Base-by-base conservation (phyloP, 2,329 filamentous ascomycete genomes). In the Aspergillus chevalieri region DNA sequence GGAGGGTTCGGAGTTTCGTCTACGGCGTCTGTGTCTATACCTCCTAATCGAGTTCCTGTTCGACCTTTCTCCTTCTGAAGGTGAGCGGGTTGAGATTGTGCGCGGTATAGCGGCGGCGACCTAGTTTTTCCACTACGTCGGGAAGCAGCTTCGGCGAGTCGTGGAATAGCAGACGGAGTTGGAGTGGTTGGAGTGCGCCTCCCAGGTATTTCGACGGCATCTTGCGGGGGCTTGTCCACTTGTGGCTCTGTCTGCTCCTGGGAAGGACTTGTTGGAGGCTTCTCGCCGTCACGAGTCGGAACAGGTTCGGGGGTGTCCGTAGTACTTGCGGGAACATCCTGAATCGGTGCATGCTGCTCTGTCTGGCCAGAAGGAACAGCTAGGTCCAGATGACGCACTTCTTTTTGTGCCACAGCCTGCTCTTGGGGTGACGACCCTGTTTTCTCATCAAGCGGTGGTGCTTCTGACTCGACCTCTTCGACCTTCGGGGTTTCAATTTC, bases 341-440 rank as follows among this genome's bases (percentile, higher is more conserved):
- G 26, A 36, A 48, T 50, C 17, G 54, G 47, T 3, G 53, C 50
- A 15, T 49, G 43, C 15, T 55, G 49, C 41, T 65, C 61, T n/a
- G 61, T 54, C 26, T 66, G 56, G 43, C 51, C 53, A 21, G 62
- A 52, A 41, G 66, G 57, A 36, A 82, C 67, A 17, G 79, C 81
- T 43, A 85, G 73, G 64, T 86, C 82, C 8, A 85, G 70, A 65
- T 84, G 82, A 41, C 78, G 78, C 15, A 84, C 75, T 49, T 79
- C 77, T 45, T 83, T 75, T 38, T 76, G 72, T 43, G 78, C 48
- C 22, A 60, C 59, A 38, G 59, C 54, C 46, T 62, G 59, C 33
- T 55, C 52, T 36, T 58, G 60, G 4, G 60, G 53, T 26, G 58
- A 52, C 3, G 52, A 51, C n/a, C 49, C 55, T 47, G 50, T 41